phyloP scores from a whole-genome alignment of 1,284 basidiomycete species.

The Microbotryum lychnidis-dioicae region DNA sequence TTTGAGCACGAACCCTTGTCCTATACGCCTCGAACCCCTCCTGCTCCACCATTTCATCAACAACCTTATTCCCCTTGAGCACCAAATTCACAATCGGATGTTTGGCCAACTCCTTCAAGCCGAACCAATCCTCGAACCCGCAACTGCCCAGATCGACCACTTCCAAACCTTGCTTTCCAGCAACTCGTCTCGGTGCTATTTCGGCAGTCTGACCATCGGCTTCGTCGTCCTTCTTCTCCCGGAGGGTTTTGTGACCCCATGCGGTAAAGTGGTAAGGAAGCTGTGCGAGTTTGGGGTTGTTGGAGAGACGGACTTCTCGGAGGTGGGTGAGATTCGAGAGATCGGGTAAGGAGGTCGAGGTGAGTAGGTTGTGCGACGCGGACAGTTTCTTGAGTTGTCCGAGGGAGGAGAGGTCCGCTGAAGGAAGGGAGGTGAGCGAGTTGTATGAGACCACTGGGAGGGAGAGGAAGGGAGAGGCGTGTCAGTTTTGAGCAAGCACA shows the following conservation, averaged over 20 bases:
- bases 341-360: constrained; percentile 17
- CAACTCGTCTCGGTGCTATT: too few relatives aligned
- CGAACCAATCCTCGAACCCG: constrained; percentile 29
- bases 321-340: constrained; percentile 23
- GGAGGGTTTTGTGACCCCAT: constrained; percentile 21
- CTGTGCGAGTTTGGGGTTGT: constrained; percentile 17
- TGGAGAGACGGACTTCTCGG: constrained; percentile 20
- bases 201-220: neutral
- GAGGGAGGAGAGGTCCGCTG: constrained; percentile 19
- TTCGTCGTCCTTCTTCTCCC: neutral
- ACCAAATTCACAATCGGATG: constrained; percentile 27
- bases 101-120: constrained; percentile 20
- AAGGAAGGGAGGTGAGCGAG: constrained; percentile 21
- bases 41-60: constrained; percentile 14
- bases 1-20: constrained; percentile 16
- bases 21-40: constrained; percentile 19
- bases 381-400: constrained; percentile 30
- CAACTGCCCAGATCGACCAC: constrained; percentile 27
- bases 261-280: constrained; percentile 22
- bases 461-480: neutral
- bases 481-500: neutral
- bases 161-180: constrained; percentile 17
- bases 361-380: constrained; percentile 28
- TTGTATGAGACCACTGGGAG: constrained; percentile 30
- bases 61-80: constrained; percentile 28